A percentile compares a stretch with the other conserved stretches of the same genome.
Conservation (phyloP, 305 asterid species). For the Solanum hybrid region DNA sequence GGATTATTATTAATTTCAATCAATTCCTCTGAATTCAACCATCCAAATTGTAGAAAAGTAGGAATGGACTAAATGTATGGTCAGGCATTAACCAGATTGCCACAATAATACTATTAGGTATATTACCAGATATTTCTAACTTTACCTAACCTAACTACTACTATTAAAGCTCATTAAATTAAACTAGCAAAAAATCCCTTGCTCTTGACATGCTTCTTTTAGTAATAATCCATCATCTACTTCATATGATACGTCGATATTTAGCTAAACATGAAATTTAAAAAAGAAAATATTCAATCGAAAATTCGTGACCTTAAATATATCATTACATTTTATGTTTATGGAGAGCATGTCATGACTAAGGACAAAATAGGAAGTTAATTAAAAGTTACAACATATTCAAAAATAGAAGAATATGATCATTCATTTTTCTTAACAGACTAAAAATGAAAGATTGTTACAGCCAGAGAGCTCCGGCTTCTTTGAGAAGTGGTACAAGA, state of each 20-base stretch:
- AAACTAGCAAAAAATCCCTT: background rate
- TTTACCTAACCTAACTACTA: background rate
- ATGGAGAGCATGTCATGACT: background rate
- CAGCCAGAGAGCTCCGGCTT: conserved; percentile 49
- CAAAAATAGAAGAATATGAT: background rate
- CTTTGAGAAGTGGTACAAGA: conserved; percentile 32
- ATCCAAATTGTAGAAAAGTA: background rate
- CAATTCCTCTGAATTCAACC: no score
- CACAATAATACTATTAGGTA: background rate
- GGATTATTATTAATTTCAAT: no score
- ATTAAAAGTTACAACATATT: background rate
- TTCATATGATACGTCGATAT: background rate
- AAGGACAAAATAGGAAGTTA: background rate
- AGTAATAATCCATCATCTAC: background rate
- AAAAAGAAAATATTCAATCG: background rate
- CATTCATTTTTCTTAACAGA: background rate
- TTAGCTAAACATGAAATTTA: background rate
- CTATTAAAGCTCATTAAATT: background rate
- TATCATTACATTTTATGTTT: background rate
- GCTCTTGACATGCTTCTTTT: background rate
- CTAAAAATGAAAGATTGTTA: background rate
- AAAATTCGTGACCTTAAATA: background rate
- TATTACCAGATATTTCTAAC: background rate
- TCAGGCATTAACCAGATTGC: background rate
- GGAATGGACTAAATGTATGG: background rate